Evolutionary conservation across 805 yeast species (phyloP), one percentile per base, ranked within the genome.

Genomic region (Yarrowia hollandica): DNA sequence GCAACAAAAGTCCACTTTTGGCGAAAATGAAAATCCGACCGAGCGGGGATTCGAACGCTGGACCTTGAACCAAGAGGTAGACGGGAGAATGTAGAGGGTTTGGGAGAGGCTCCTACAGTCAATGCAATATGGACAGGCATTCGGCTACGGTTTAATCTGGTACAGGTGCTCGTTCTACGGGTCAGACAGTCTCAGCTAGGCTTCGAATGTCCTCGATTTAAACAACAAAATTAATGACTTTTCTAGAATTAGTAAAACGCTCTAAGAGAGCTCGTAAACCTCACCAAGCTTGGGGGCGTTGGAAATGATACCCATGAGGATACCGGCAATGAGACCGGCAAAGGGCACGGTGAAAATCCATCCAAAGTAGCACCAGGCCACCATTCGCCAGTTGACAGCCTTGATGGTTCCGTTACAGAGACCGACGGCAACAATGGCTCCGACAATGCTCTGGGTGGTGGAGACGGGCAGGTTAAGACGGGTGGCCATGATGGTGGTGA

Each of bases 361-460:
- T 39, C 90, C 90, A 54, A 75, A 65, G 71, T 84, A 85, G 65
- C 86, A 81, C 86, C 86, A 86, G 12, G 74, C 68, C 23, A 86
- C 88, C 82, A 84, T 82, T 74, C 86, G 79, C 90, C 90, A 86
- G 75, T 86, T 86, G 61, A 85, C 85, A 5, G 87, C 79, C 64
- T 72, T 79, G 66, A 76, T 63, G 67, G 83, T 87, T 65, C 74
- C 74, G 76, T 86, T 86, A 74, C 89, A 84, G 61, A 85, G 74
- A 59, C 90, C 92, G 64, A 86, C 88, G 66, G 80, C 82, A 6
- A 86, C 88, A 35, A 88, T 84, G 61, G 89, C 88, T 61, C 92
- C 92, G 60, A 83, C 85, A 12, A 90, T 88, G 69, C 83, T 80
- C 72, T 86, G 91, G 4, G 92, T 86, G 25, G 92, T 86, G 7